These are phyloP conservation scores for Populus tomentosa DNA, from an alignment of 441 rosid genomes.

Conservation along the genomic window DNA sequence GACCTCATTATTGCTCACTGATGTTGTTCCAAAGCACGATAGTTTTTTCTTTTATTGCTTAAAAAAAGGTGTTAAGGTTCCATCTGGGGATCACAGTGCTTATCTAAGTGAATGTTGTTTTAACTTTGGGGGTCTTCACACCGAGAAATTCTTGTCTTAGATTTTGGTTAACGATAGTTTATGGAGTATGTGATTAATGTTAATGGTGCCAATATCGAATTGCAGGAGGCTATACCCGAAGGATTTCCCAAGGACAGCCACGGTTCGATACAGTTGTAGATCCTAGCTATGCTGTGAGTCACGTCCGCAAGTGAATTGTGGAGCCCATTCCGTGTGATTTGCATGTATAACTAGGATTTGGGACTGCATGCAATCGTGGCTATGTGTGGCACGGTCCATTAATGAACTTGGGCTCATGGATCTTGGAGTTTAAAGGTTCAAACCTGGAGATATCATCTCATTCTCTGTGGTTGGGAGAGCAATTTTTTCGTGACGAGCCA, in stretches of 20 bases:
- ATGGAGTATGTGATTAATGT: not conserved
- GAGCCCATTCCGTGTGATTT: not conserved
- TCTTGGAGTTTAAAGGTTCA: not conserved
- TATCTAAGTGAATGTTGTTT: not conserved
- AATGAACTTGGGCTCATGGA: not conserved
- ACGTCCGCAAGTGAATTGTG: not conserved
- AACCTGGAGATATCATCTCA: not conserved
- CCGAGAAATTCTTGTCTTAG: not conserved
- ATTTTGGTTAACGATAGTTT: not conserved
- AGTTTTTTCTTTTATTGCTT: not conserved
- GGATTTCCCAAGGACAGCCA: not conserved
- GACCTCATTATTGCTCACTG: constrained; percentile 3
- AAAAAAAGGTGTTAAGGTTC: not conserved
- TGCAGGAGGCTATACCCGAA: not conserved
- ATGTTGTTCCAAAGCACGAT: constrained; percentile 21
- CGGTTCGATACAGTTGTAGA: not conserved
- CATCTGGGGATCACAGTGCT: not conserved
- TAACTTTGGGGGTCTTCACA: not conserved
- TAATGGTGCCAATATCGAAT: not conserved
- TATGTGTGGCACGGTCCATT: not conserved
- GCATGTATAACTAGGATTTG: not conserved
- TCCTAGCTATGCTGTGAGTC: not conserved
- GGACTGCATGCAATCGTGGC: not conserved
- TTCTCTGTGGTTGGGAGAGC: not conserved
- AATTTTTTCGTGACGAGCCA: not conserved